These are phyloP conservation scores for Colletotrichum tamarilloi DNA, from an alignment of 2,329 filamentous ascomycete genomes.

Conservation along the genomic window DNA sequence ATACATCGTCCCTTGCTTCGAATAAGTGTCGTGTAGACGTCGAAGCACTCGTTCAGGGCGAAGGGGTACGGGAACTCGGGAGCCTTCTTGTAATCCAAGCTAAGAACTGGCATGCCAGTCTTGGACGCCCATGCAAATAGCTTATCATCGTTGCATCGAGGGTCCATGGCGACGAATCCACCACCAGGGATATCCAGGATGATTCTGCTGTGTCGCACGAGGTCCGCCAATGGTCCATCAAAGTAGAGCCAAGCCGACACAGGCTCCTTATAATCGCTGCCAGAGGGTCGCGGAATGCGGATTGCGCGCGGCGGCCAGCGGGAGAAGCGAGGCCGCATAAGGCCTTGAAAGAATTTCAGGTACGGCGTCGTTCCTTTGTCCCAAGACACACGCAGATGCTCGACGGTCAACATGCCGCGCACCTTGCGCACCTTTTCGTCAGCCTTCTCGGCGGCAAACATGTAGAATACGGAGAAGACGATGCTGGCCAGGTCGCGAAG, in stretches of 20 bases:
- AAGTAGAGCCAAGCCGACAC: conserved; percentile 94
- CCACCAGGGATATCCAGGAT: conserved; percentile 93
- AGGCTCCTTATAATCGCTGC: conserved; percentile 85
- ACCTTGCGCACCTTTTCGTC: conserved; percentile 97
- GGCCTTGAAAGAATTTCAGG: conserved; percentile 74
- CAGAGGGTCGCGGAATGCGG: conserved; percentile 82
- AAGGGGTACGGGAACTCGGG: conserved; percentile 63
- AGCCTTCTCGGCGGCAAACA: conserved; percentile 91
- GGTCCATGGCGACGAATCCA: conserved; percentile 96
- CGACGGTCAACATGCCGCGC: conserved; percentile 84
- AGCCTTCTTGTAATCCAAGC: conserved; percentile 81
- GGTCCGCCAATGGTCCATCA: conserved; percentile 83
- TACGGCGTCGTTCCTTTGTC: conserved; percentile 95
- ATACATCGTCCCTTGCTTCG: conserved; percentile 54
- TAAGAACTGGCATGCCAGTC: conserved; percentile 88
- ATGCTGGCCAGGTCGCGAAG: conserved; percentile 85
- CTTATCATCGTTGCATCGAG: conserved; percentile 94
- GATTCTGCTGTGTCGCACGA: conserved; percentile 80
- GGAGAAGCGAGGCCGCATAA: conserved; percentile 83
- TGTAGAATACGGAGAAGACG: conserved; percentile 88
- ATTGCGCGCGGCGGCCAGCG: conserved; percentile 85
- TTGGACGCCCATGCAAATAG: conserved; percentile 92
- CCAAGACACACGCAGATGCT: conserved; percentile 93
- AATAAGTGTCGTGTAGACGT: conserved; percentile 54
- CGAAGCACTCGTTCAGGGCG: conserved; percentile 61